Conservation (phyloP, 2,329 filamentous ascomycete genomes). For the Fonsecaea multimorphosa region DNA sequence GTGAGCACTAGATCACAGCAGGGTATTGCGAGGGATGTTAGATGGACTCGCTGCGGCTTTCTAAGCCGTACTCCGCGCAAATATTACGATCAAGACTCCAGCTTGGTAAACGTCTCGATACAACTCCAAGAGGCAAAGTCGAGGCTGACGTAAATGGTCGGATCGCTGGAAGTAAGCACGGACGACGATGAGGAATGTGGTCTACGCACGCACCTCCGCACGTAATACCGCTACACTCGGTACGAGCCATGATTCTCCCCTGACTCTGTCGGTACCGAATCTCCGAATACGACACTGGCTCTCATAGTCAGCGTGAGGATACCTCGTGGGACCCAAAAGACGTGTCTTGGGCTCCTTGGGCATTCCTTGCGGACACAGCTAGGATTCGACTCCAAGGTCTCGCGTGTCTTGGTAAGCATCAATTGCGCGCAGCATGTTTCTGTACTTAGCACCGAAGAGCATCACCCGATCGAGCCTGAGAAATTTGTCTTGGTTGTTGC, state of each 20-base stretch:
- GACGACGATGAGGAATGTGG: not conserved
- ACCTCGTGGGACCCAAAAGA: not conserved
- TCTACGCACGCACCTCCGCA: not conserved
- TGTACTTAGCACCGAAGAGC: slow-evolving; percentile 1
- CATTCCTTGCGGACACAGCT: not conserved
- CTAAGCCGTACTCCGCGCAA: not conserved
- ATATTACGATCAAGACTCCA: not conserved
- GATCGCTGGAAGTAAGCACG: not conserved
- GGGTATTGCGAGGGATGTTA: not conserved
- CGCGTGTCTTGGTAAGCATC: not conserved
- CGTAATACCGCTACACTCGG: too few relatives aligned
- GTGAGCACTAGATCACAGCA: not conserved
- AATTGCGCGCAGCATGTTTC: not conserved
- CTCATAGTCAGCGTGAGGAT: not conserved
- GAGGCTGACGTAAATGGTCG: not conserved
- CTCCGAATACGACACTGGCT: not conserved
- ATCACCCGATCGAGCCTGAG: not conserved
- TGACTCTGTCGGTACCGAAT: not conserved
- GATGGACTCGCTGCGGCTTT: not conserved
- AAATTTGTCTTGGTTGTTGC: not conserved
- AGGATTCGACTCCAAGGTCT: not conserved
- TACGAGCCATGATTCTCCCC: not conserved
- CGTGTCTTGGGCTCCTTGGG: not conserved
- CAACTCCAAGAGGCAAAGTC: not conserved
- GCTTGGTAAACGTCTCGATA: not conserved